Conservation (phyloP, 2,329 filamentous ascomycete species). For the Stachybotrys elegans region DNA sequence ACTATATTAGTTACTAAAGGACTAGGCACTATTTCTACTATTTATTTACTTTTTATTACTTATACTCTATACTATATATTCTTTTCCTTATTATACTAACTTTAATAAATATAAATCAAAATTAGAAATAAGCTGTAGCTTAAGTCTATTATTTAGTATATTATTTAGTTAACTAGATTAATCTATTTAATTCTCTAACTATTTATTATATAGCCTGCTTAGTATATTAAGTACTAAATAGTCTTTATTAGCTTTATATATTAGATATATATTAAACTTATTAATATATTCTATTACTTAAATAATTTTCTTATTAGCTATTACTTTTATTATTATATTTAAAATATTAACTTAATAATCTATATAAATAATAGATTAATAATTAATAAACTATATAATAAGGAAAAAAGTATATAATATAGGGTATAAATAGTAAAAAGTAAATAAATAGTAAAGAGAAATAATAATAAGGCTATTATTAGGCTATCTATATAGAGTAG, state of each 20-base stretch:
- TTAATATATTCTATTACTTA: not conserved
- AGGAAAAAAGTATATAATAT: not conserved
- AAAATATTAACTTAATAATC: not conserved
- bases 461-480: not conserved
- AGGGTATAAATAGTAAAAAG: not conserved
- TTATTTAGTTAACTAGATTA: not conserved
- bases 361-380: not conserved
- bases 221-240: constrained; percentile 15
- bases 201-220: not conserved
- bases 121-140: not conserved
- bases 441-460: not conserved
- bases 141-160: not conserved
- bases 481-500: not conserved
- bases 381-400: not conserved
- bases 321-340: not conserved
- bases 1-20: not conserved
- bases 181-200: not conserved
- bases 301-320: not conserved
- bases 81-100: not conserved
- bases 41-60: no score
- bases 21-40: not conserved
- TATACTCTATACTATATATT: not conserved
- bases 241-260: not conserved
- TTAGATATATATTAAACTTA: not conserved
- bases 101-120: not conserved